Base-by-base conservation (phyloP, 2,329 filamentous ascomycete species). In the Aspergillus spinulosporus region DNA sequence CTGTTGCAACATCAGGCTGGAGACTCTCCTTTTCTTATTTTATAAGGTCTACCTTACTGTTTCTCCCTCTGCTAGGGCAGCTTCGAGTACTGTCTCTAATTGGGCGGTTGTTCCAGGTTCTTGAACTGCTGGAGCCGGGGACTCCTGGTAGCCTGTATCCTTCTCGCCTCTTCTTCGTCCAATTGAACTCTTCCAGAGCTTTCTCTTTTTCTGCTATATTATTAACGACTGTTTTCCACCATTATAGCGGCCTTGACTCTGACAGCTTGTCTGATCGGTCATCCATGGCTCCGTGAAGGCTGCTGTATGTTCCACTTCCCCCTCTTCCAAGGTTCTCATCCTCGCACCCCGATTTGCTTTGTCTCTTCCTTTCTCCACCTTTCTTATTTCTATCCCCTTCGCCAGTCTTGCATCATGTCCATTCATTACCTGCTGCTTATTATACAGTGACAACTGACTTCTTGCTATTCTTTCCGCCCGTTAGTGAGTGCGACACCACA, bases 251-350 rank as follows among this genome's bases (percentile, higher is more conserved):
- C 32, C 32, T 34, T 11, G 32, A 34, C 32, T 29, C 42, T 8
- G 11, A 44, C 15, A 11, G 21, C 26, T 45, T 12, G 26, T 29
- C 28, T 44, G 21, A 29, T 32, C 43, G 8, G 44, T 47, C n/a
- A 34, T 47, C 63, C 62, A 72, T 72, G 69, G 69, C 69, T 67
- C 58, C 66, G 60, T 34, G 69, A 61, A 61, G 56, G 59, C 52
- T 52, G 46, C 61, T 61, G 68, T 71, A 70, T 59, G 68, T 69
- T 55, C 58, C 54, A 61, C 59, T 56, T 45, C 21, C 57, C 49
- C 52, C 53, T 49, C 45, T 59, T 57, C 55, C 58, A 49, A 53
- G 50, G 50, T 52, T 52, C 58, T 59, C 55, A 43, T 55, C 55
- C 58, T 59, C 54, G 58, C 62, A 62, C 59, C 61, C 61, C 62